Evolutionary conservation across 768 basidiomycete genomes (phyloP).

Genomic region (Phylloporus scabripes): DNA sequence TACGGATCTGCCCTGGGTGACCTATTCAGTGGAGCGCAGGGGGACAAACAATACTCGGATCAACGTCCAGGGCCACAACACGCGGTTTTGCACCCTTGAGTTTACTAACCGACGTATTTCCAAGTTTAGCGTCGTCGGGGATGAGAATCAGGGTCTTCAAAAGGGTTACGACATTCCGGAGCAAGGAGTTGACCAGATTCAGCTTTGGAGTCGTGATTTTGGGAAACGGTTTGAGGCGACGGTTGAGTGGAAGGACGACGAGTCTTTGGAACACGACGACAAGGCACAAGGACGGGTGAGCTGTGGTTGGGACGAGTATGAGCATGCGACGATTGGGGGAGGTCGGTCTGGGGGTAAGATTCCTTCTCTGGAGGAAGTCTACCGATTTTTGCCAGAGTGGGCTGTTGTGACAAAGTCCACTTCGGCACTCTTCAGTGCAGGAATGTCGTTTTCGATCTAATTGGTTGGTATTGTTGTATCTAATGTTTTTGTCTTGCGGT

Average conservation of each 20-base stretch:
- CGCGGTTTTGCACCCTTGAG: slow-evolving; percentile 57
- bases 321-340: slow-evolving; percentile 48
- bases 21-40: slow-evolving; percentile 36
- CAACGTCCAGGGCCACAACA: slow-evolving; percentile 50
- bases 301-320: slow-evolving; percentile 67
- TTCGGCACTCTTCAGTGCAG: slow-evolving; percentile 56
- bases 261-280: slow-evolving; percentile 10
- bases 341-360: slow-evolving; percentile 41
- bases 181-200: slow-evolving; percentile 36
- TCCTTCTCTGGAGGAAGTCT: slow-evolving; percentile 64
- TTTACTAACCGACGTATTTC: slow-evolving; percentile 46
- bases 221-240: slow-evolving; percentile 48
- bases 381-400: slow-evolving; percentile 64
- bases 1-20: slow-evolving; percentile 36
- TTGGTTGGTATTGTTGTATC: background rate
- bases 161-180: slow-evolving; percentile 35
- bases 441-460: slow-evolving; percentile 19
- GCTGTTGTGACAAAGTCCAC: slow-evolving; percentile 51
- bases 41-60: slow-evolving; percentile 45
- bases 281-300: slow-evolving; percentile 41
- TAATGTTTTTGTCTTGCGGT: background rate
- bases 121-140: slow-evolving; percentile 37
- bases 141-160: slow-evolving; percentile 35
- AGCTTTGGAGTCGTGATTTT: slow-evolving; percentile 62
- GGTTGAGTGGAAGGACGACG: slow-evolving; percentile 40